Base-by-base conservation (phyloP, 202 grass and related monocot species). In the Zizania palustris region DNA sequence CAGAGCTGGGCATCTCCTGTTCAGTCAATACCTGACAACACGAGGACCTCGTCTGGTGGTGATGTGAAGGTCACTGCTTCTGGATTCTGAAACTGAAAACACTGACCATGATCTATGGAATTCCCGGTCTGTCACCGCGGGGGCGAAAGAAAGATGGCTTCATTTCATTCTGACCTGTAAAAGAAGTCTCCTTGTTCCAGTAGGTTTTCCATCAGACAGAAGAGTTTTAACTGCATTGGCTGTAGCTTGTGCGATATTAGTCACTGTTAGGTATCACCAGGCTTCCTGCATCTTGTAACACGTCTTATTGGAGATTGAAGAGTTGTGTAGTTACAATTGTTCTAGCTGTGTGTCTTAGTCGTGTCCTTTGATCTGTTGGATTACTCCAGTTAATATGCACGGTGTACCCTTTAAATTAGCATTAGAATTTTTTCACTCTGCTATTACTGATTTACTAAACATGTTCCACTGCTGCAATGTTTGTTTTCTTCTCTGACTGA, bases 1-100 rank as follows among this genome's bases (percentile, higher is more conserved):
- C 87, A 91, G 73, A 89, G 68, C 79, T 91, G 88, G 89, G 77
- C 39, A 9, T 81, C 92, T 21, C 77, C 88, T 6, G 77, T 63
- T 50, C 88, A 95, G 41, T 61, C 79, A 4, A 63, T 76, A 10
- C 73, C 80, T 1, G 83, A 90, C 69, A 45, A 22, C 4, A 71
- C 88, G 1, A 83, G 55, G 48, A 83, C 82, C 14, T 35, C 88
- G 0, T 71, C 74, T 3, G 83, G 65, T 3, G 83, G 65, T 34
- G 91, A 93, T 63, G 48, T 67, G 73, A 93, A 93, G 63, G 69
- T 88, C 55, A 76, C 91, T 0, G n/a, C 80, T 18, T 86, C 88
- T 5, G 83, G 84, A 84, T 68, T 77, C 46, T 91, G 86, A 95
- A 73, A 28, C 12, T 4, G 49, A 36, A 28, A 41, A 9, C 15